A percentile compares a stretch with the other conserved stretches of the same genome.
These are phyloP conservation scores for Ehretia macrophylla DNA, from an alignment of 257 asterid species.

Conservation along the genomic window DNA sequence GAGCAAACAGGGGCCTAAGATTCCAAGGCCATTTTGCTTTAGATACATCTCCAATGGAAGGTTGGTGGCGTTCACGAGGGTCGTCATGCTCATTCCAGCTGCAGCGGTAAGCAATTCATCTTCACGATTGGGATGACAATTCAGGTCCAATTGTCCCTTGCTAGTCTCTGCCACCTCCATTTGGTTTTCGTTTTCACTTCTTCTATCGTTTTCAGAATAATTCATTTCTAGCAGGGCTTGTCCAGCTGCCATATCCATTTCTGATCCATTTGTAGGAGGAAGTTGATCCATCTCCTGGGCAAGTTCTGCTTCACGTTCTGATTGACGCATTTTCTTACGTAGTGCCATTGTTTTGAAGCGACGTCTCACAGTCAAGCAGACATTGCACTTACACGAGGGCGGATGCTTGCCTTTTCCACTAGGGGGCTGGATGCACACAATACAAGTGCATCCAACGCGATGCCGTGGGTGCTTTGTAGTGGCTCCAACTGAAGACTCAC, in stretches of 20 bases:
- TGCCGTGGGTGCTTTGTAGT: conserved; percentile 95
- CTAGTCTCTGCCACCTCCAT: conserved; percentile 27
- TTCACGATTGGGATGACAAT: conserved; percentile 65
- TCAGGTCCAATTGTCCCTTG: conserved; percentile 67
- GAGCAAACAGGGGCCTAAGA: conserved; percentile 5
- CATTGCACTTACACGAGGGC: conserved; percentile 78
- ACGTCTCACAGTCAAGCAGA: conserved; percentile 68
- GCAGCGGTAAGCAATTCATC: conserved; percentile 51
- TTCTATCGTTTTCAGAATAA: conserved; percentile 23
- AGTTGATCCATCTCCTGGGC: conserved; percentile 38
- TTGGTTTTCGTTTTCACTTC: conserved; percentile 11
- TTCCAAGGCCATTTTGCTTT: conserved; percentile 25
- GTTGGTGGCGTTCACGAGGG: conserved; percentile 36
- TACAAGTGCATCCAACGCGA: conserved; percentile 95
- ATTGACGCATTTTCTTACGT: conserved; percentile 69
- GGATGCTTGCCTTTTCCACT: conserved; percentile 89
- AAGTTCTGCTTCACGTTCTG: conserved; percentile 70
- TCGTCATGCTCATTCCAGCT: conserved; percentile 43
- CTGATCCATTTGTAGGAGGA: conserved; percentile 17
- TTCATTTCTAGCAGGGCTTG: conserved; percentile 35
- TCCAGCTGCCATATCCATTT: conserved; percentile 41
- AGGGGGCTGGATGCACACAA: conserved; percentile 98
- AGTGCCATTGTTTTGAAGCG: conserved; percentile 85
- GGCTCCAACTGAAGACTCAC: conserved; percentile 52
- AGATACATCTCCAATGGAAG: conserved; percentile 35